phyloP scores from a whole-genome alignment of 768 basidiomycete species.

The Boletus pseudo-olivaceus region DNA sequence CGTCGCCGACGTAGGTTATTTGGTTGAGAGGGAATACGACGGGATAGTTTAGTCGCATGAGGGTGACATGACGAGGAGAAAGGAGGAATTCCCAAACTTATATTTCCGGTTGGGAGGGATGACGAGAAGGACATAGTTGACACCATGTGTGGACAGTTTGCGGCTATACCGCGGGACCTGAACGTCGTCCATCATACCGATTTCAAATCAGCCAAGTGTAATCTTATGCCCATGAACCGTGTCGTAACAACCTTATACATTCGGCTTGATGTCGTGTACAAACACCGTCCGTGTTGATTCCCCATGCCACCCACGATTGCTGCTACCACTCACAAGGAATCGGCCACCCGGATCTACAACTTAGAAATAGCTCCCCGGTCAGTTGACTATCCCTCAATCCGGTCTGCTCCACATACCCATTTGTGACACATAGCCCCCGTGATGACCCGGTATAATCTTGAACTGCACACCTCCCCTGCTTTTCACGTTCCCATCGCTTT shows the following conservation, averaged over 20 bases:
- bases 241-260: slow-evolving; percentile 34
- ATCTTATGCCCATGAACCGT: slow-evolving; percentile 18
- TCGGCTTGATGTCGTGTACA: slow-evolving; percentile 78
- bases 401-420: slow-evolving; percentile 63
- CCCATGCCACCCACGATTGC: slow-evolving; percentile 92
- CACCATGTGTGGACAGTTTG: slow-evolving; percentile 23
- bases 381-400: slow-evolving; percentile 19
- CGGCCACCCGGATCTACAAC: slow-evolving; percentile 82
- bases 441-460: slow-evolving; percentile 94
- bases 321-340: slow-evolving; percentile 89
- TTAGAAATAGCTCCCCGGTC: slow-evolving; percentile 33
- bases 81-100: slow-evolving; percentile 23
- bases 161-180: slow-evolving; percentile 35
- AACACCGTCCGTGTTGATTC: slow-evolving; percentile 88
- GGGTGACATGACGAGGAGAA: slow-evolving; percentile 21
- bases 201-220: slow-evolving; percentile 33
- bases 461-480: slow-evolving; percentile 74
- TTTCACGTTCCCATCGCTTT: slow-evolving; percentile 59
- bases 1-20: slow-evolving; percentile 37
- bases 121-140: slow-evolving; percentile 32
- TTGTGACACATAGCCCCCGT: slow-evolving; percentile 90
- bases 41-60: slow-evolving; percentile 31
- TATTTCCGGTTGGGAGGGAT: slow-evolving; percentile 29
- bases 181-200: slow-evolving; percentile 7
- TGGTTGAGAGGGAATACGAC: slow-evolving; percentile 36